Base-by-base conservation (phyloP, 176 grass and related monocot species). In the Hsuehochloa calcarea region DNA sequence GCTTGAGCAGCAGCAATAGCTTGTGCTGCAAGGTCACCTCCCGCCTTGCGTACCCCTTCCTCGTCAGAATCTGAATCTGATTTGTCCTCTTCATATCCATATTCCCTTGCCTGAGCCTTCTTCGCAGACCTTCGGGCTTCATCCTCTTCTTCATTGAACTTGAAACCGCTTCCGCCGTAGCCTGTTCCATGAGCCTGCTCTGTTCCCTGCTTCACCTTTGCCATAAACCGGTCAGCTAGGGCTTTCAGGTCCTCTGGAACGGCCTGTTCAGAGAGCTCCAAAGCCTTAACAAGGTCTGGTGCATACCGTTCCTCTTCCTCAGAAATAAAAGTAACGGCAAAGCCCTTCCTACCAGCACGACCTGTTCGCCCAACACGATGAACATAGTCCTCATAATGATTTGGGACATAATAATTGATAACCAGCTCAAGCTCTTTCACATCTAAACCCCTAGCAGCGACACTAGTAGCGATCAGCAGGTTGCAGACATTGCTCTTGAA, bases 321-420 rank as follows among this genome's bases (percentile, higher is more conserved):
- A 35, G 93, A 95, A 71, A 98, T 95, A 83, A 98, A 98, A 45
- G 96, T 98, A 35, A 98, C 88, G 6, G 96, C 91, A 85, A 81
- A 88, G 19, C 96, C 96, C 84, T 95, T 98, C 44, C 93, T 85
- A 20, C 96, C 96, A 73, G 96, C 96, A 49, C 96, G 93, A 26
- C 96, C 96, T 4, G 96, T 98, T 85, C 96, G 82, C 43, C 96
- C 93, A 71, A 98, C 96, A 66, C 96, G 96, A 75, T 98, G 96
- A 75, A 98, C 96, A 84, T 98, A 98, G 84, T 98, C 96, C 85
- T 98, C 96, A 70, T 98, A 98, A 79, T 98, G 96, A 71, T 98
- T 98, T 1, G 96, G 93, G 9, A 92, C 90, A 90, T 98, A 93
- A 90, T 92, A 98, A 84, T 98, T 98, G 40, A 95, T 81, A 55